Evolutionary conservation across 768 basidiomycete species (phyloP).

Genomic region (Lactarius evosmus): DNA sequence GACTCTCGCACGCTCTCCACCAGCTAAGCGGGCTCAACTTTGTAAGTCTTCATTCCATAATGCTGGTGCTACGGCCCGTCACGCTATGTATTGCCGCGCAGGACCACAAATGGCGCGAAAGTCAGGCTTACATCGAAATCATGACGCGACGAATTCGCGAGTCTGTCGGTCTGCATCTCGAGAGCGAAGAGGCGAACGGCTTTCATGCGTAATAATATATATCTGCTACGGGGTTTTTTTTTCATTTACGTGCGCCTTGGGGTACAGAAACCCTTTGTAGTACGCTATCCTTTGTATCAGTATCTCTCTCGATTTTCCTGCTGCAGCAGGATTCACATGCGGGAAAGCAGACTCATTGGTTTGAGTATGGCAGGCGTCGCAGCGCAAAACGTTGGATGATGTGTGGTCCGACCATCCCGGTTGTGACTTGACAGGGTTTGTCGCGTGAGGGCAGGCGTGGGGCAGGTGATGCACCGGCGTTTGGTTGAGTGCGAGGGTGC

Average conservation of each 20-base stretch:
- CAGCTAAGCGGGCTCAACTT: slow-evolving; percentile 53
- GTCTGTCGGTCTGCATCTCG: slow-evolving; percentile 52
- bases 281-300: not conserved
- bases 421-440: not conserved
- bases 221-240: not conserved
- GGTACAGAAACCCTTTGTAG: not conserved
- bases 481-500: not conserved
- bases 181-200: slow-evolving; percentile 24
- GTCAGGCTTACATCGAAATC: slow-evolving; percentile 69
- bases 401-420: not conserved
- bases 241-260: no score
- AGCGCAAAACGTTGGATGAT: not conserved
- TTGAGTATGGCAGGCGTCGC: not conserved
- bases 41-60: slow-evolving; percentile 35
- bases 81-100: slow-evolving; percentile 28
- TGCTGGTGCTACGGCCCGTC: slow-evolving; percentile 25
- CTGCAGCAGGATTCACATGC: not conserved
- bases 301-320: not conserved
- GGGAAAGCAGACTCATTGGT: not conserved
- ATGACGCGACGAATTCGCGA: slow-evolving; percentile 72
- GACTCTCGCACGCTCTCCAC: slow-evolving; percentile 52
- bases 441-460: not conserved
- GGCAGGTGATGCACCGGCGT: no score
- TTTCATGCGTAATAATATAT: slow-evolving; percentile 19
- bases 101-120: slow-evolving; percentile 56